Base-by-base conservation (phyloP, 2,329 filamentous ascomycete genomes). In the Aspergillus flavus region DNA sequence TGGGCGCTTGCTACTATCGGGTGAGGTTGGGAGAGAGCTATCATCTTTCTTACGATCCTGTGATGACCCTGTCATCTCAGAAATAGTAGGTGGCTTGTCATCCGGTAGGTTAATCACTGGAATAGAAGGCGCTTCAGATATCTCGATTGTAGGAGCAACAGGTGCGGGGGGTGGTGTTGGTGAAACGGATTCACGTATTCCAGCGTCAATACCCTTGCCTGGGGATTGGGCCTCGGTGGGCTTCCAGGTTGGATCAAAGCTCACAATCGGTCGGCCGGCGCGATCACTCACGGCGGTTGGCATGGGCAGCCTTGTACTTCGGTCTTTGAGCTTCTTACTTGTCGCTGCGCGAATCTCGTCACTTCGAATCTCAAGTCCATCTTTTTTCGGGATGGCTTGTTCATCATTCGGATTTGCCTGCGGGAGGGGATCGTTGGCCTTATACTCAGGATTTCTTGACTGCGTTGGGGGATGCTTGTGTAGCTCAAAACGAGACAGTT, bases 191-290 rank as follows among this genome's bases (percentile, higher is more conserved):
- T 71, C 66, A 4, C 61, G 66, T 21, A 36, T 62, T 19, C 36
- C 61, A 28, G 58, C 28, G 65, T 41, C 62, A 36, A 68, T 61
- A 23, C 63, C 67, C 19, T 68, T 63, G 6, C 68, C 68, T 55
- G 72, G 72, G 10, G 73, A 66, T 63, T 77, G 71, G 30, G 72
- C 66, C 78, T 82, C 81, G 77, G 84, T 83, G 81, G 86, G 82
- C 79, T 89, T 91, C 82, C 92, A 97, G 76, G 90, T 87, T 73
- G 87, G 87, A 80, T 96, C 87, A 85, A 98, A 98, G 85, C 94
- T 98, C 84, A 98, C 94, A 83, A 98, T 98, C 67, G 94, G 94
- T 75, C 94, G 89, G 71, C 93, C 93, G 71, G 91, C 91, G 74
- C 86, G 91, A 81, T 97, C 91, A 81, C 93, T 97, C 78, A 98